Conservation (phyloP, 345 rosid species). For the Physaria fendleri region DNA sequence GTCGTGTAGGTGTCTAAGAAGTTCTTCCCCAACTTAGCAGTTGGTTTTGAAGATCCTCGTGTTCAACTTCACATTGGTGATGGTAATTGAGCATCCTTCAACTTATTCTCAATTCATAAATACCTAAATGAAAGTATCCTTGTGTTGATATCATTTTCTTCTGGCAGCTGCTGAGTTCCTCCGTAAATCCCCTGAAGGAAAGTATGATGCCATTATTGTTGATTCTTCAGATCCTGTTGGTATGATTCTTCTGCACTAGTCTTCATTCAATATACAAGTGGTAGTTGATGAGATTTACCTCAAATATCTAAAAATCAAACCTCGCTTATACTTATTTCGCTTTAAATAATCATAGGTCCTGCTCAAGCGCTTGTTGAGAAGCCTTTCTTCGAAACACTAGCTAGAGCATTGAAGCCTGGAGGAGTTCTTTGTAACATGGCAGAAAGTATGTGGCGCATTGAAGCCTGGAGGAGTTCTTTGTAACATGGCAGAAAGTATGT, state of each 20-base stretch:
- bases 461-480: conserved; percentile 94
- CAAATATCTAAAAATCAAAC: too few relatives aligned
- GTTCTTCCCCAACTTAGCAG: conserved; percentile 71
- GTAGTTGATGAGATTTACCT: too few relatives aligned
- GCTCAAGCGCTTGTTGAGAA: conserved; percentile 91
- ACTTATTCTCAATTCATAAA: neutral
- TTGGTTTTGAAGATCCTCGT: conserved; percentile 95
- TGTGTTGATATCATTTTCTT: conserved; percentile 26
- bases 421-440: conserved; percentile 97
- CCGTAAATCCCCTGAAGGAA: conserved; percentile 51
- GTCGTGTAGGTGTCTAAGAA: conserved; percentile 62
- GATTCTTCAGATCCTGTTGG: conserved; percentile 98
- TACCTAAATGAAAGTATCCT: neutral
- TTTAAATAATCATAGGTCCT: conserved; percentile 54
- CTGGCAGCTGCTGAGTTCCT: conserved; percentile 79
- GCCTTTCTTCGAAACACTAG: conserved; percentile 82
- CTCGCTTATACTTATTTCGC: too few relatives aligned
- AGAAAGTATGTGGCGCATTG: conserved; percentile 97
- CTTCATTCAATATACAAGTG: too few relatives aligned
- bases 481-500: conserved; percentile 97
- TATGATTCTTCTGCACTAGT: conserved; percentile 27
- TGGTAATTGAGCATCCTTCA: conserved; percentile 44
- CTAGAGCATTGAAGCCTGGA: conserved; percentile 79
- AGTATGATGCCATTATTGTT: conserved; percentile 85
- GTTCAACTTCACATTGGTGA: conserved; percentile 87